Conservation (phyloP, 805 yeast species). For the Metschnikowia shivogae region DNA sequence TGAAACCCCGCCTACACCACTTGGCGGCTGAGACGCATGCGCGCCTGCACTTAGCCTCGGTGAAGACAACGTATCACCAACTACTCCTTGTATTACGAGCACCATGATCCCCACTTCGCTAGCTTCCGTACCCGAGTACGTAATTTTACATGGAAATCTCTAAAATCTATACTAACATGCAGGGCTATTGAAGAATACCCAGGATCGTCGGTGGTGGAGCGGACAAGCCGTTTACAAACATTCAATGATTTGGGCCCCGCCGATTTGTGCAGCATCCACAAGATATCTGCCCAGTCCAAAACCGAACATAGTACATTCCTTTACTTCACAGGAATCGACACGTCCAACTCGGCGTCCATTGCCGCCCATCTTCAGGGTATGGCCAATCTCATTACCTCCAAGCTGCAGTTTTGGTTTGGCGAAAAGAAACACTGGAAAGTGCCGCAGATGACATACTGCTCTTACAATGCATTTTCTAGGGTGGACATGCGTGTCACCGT, state of each 20-base stretch:
- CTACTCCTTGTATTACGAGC: not conserved
- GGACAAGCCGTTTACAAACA: constrained; percentile 55
- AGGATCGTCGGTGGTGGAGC: constrained; percentile 58
- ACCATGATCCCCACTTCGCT: constrained; percentile 34
- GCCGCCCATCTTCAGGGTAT: constrained; percentile 70
- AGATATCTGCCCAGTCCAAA: constrained; percentile 38
- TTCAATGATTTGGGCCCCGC: constrained; percentile 72
- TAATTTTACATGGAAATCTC: constrained; percentile 4
- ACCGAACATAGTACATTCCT: constrained; percentile 65
- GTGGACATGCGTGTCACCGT: constrained; percentile 70
- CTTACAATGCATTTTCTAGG: constrained; percentile 56
- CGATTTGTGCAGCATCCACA: constrained; percentile 53
- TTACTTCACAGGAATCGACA: constrained; percentile 72
- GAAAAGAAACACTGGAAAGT: constrained; percentile 67
- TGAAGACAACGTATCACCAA: not conserved
- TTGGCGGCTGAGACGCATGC: not conserved
- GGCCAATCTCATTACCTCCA: constrained; percentile 56
- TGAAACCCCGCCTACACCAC: not conserved
- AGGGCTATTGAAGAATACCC: constrained; percentile 50
- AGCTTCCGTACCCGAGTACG: constrained; percentile 39
- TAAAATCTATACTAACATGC: constrained; percentile 17
- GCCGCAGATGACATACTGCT: constrained; percentile 64
- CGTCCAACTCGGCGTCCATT: constrained; percentile 70
- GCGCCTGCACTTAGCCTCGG: constrained; percentile 5
- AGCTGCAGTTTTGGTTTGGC: constrained; percentile 76